phyloP scores from a whole-genome alignment of 345 rosid genomes.

The Eucalyptus decipiens region DNA sequence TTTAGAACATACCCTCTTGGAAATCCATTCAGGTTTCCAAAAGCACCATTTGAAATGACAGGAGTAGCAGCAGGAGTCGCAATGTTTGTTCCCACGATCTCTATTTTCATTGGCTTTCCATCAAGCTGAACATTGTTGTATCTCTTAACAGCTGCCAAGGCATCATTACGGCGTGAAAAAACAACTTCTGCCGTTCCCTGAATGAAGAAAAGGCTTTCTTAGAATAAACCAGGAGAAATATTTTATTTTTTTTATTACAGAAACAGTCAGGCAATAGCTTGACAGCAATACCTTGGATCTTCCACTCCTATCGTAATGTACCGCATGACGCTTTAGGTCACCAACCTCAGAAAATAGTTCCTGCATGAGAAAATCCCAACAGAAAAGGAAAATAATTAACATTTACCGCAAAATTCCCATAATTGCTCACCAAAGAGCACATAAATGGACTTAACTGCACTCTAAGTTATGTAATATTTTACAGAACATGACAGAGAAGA shows the following conservation, averaged over 20 bases:
- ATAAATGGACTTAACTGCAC: neutral
- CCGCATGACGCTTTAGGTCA: constrained; percentile 69
- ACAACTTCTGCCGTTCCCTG: constrained; percentile 98
- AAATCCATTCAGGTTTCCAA: constrained; percentile 11
- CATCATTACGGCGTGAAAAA: constrained; percentile 64
- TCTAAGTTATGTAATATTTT: neutral
- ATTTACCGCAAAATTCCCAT: neutral
- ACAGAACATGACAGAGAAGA: neutral
- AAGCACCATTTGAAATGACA: constrained; percentile 21
- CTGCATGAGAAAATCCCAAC: constrained; percentile 9
- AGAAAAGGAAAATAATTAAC: neutral
- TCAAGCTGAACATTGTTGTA: constrained; percentile 94
- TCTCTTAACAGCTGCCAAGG: constrained; percentile 76
- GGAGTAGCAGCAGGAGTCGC: constrained; percentile 30
- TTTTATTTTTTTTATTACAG: constrained; percentile 9
- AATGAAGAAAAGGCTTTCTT: constrained; percentile 15
- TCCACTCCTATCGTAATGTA: constrained; percentile 91
- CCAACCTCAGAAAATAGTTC: constrained; percentile 90
- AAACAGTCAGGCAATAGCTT: constrained; percentile 14
- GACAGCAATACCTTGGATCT: constrained; percentile 79
- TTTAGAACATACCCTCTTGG: neutral
- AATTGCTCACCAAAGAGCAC: neutral
- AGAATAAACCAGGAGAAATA: constrained; percentile 5
- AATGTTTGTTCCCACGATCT: constrained; percentile 70
- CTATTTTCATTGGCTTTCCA: constrained; percentile 94